These are phyloP conservation scores for Cichorium intybus DNA, from an alignment of 140 eudicot genomes.

Conservation along the genomic window DNA sequence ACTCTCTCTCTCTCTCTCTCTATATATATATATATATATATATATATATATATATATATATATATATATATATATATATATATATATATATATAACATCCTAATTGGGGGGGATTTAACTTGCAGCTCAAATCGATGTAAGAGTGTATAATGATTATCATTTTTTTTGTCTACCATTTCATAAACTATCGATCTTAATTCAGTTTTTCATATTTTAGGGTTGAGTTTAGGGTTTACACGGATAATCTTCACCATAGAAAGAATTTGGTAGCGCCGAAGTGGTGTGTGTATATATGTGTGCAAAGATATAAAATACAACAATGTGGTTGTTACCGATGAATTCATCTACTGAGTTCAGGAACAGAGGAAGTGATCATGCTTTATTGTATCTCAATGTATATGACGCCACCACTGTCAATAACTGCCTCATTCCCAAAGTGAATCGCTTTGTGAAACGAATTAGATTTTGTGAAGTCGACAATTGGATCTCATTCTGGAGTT, in stretches of 20 bases:
- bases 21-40: too few relatives aligned
- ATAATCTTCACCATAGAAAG: slow-evolving; percentile 12
- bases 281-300: not conserved
- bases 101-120: slow-evolving; percentile 9
- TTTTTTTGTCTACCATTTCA: not conserved
- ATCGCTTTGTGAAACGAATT: too few relatives aligned
- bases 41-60: too few relatives aligned
- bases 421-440: too few relatives aligned
- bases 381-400: slow-evolving; percentile 76
- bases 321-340: slow-evolving; percentile 68
- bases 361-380: slow-evolving; percentile 37
- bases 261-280: not conserved
- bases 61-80: too few relatives aligned
- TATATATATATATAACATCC: too few relatives aligned
- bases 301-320: slow-evolving; percentile 16
- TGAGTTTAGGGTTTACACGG: slow-evolving; percentile 32
- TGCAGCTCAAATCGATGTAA: slow-evolving; percentile 27
- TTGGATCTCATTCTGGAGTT: too few relatives aligned
- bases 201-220: slow-evolving; percentile 3
- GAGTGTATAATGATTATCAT: not conserved
- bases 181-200: not conserved
- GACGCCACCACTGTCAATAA: slow-evolving; percentile 91
- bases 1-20: too few relatives aligned
- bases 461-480: too few relatives aligned
- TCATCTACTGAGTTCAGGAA: slow-evolving; percentile 44